These are phyloP conservation scores for Hura crepitans DNA, from an alignment of 441 rosid genomes.

Conservation along the genomic window DNA sequence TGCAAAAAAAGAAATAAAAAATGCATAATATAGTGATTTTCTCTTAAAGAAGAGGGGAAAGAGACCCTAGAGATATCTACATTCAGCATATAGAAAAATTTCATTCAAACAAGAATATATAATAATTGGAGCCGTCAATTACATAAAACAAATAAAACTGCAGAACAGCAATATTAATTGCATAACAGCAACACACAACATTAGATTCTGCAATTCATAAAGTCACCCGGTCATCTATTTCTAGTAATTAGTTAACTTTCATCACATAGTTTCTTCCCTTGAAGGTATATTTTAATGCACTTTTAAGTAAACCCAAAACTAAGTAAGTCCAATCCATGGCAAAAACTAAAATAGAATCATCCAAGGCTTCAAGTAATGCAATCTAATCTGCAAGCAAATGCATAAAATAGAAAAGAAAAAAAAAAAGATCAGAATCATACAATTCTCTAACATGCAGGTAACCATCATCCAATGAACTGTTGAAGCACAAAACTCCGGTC, in stretches of 20 bases:
- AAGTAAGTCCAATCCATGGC: background rate
- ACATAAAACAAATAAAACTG: no score
- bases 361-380: background rate
- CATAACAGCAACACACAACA: background rate
- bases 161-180: background rate
- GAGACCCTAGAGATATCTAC: background rate
- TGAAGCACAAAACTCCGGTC: conserved; percentile 84
- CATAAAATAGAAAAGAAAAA: background rate
- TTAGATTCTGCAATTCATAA: background rate
- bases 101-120: background rate
- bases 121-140: background rate
- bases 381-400: background rate
- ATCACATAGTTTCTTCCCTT: background rate
- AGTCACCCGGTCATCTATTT: background rate
- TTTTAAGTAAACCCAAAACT: background rate
- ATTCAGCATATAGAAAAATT: background rate
- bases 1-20: conserved; percentile 30
- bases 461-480: conserved; percentile 47
- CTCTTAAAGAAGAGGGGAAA: background rate
- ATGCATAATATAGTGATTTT: background rate
- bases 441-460: conserved; percentile 75
- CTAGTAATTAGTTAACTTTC: background rate
- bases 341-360: background rate
- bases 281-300: conserved; percentile 2
- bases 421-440: conserved; percentile 37